These are phyloP conservation scores for Suillus tomentosus DNA, from an alignment of 768 basidiomycete species.

Conservation along the genomic window DNA sequence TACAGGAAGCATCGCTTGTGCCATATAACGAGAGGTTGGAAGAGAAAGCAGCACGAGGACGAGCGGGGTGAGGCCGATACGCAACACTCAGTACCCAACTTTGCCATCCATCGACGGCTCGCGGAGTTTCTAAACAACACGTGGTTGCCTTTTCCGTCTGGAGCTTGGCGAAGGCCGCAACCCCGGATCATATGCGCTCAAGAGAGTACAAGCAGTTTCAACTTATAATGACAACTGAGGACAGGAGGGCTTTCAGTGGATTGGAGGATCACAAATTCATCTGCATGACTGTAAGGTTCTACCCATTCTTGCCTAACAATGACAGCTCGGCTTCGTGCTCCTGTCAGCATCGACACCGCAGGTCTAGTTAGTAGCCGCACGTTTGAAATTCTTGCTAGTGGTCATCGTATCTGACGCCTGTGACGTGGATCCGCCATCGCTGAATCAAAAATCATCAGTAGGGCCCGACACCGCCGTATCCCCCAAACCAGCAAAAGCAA, in stretches of 20 bases:
- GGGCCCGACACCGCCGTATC: constrained; percentile 1
- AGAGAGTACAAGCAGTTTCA: constrained; percentile 1
- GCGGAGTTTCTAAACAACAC: constrained; percentile 6
- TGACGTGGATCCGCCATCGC: constrained; percentile 4
- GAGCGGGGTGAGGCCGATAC: constrained; percentile 1
- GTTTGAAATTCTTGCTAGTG: background rate
- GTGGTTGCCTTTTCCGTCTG: background rate
- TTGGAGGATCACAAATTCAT: background rate
- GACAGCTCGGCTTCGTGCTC: background rate
- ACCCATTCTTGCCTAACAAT: background rate
- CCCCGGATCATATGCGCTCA: background rate
- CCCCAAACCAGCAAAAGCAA: constrained; percentile 4
- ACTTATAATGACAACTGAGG: background rate
- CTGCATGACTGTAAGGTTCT: background rate
- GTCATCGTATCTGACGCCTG: background rate
- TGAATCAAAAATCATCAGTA: background rate
- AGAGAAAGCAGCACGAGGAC: background rate
- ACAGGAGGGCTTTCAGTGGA: background rate
- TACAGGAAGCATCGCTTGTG: constrained; percentile 2
- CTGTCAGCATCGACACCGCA: constrained; percentile 2
- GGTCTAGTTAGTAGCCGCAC: background rate
- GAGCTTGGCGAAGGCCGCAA: background rate
- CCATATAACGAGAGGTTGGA: constrained; percentile 5
- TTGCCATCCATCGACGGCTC: background rate
- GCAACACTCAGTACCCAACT: constrained; percentile 3